phyloP scores from a whole-genome alignment of 179 eudicot species.

The Beta corolliflora region DNA sequence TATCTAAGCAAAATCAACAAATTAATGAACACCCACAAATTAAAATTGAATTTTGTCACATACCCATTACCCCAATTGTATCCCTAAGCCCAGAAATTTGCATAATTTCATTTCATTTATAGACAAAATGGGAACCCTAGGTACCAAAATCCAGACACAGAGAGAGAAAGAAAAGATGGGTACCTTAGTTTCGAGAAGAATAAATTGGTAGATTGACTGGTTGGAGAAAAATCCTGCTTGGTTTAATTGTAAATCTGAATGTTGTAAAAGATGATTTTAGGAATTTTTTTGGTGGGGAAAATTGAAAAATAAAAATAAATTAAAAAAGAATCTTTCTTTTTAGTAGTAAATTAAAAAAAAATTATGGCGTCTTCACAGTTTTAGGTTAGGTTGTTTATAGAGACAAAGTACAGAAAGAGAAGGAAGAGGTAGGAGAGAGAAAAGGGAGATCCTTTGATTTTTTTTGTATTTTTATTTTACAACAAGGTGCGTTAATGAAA shows the following conservation, averaged over 20 bases:
- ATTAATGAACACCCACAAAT: conserved; percentile 18
- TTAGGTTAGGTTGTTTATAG: conserved; percentile 40
- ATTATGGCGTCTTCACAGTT: conserved; percentile 39
- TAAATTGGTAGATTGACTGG: conserved; percentile 28
- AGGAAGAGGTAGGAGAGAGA: conserved; percentile 10
- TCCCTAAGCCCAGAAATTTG: not conserved
- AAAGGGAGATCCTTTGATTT: not conserved
- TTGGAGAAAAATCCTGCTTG: conserved; percentile 16
- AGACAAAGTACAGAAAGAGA: conserved; percentile 31
- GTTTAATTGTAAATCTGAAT: conserved; percentile 36
- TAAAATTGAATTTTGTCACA: conserved; percentile 8
- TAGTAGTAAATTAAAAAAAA: not conserved
- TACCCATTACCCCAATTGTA: conserved; percentile 30
- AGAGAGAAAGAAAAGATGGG: conserved; percentile 23
- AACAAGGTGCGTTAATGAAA: not conserved
- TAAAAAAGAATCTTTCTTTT: not conserved
- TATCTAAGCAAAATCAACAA: conserved; percentile 28
- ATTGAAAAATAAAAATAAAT: not conserved
- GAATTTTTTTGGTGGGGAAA: conserved; percentile 20
- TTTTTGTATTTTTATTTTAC: not conserved
- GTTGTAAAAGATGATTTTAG: conserved; percentile 15
- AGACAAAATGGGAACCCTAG: conserved; percentile 20
- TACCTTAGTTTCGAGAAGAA: conserved; percentile 34
- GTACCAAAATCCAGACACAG: conserved; percentile 11
- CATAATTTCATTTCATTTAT: not conserved